phyloP scores from a whole-genome alignment of 139 green algal species.

The Coelastrella sp. region DNA sequence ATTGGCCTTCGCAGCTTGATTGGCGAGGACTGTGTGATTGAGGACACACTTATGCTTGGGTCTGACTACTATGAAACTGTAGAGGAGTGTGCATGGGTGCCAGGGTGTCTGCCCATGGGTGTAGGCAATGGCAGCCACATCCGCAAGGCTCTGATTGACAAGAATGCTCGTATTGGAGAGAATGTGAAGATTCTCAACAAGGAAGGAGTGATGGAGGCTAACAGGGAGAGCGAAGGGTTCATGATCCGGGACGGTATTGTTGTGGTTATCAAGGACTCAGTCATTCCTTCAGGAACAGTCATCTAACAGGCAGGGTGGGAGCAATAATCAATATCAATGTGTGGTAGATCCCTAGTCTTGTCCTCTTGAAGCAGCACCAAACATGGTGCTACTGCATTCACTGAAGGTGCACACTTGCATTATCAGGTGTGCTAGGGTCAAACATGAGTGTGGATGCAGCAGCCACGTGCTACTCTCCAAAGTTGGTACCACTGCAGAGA shows the following conservation, averaged over 20 bases:
- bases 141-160: conserved; percentile 93
- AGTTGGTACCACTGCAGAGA: too few species aligned
- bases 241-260: conserved; percentile 92
- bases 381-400: too few species aligned
- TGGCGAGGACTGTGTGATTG: conserved; percentile 61
- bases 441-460: too few species aligned
- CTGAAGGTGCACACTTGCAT: too few species aligned
- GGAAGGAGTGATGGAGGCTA: conserved; percentile 82
- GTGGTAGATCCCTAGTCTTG: not conserved
- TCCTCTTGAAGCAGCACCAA: too few species aligned
- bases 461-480: too few species aligned
- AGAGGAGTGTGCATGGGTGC: conserved; percentile 81
- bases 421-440: too few species aligned
- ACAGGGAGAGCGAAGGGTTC: conserved; percentile 89
- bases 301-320: conserved; percentile 35
- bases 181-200: conserved; percentile 94
- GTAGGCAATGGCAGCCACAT: conserved; percentile 83
- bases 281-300: conserved; percentile 39
- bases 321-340: too few species aligned
- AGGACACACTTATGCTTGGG: conserved; percentile 95
- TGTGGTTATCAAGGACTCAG: conserved; percentile 32
- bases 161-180: conserved; percentile 97
- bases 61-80: conserved; percentile 98
- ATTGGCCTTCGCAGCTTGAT: conserved; percentile 75
- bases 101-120: conserved; percentile 93